These are phyloP conservation scores for Mercurialis annua DNA, from an alignment of 345 rosid species.

Conservation along the genomic window DNA sequence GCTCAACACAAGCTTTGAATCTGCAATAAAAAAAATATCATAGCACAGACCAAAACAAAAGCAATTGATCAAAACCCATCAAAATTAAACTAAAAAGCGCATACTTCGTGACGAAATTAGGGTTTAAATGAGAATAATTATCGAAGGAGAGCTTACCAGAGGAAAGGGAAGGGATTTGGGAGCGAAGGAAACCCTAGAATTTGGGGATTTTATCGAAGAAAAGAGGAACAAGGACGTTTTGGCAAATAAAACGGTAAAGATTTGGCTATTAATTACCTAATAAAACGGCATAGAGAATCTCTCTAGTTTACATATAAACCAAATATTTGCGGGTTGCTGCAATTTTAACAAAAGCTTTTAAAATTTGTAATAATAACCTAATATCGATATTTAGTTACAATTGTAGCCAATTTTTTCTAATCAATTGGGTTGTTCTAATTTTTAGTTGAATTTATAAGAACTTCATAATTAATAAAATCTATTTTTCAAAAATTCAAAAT, in stretches of 20 bases:
- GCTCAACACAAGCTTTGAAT: background rate
- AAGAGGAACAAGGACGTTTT: constrained; percentile 21
- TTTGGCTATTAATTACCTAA: constrained; percentile 12
- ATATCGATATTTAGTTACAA: too few relatives aligned
- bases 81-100: background rate
- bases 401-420: too few relatives aligned
- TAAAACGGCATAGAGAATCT: too few relatives aligned
- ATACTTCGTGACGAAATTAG: background rate
- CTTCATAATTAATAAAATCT: too few relatives aligned
- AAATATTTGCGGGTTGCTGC: too few relatives aligned
- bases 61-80: background rate
- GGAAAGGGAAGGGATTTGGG: constrained; percentile 16
- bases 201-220: constrained; percentile 26
- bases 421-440: too few relatives aligned
- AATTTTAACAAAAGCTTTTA: too few relatives aligned
- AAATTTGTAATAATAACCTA: too few relatives aligned
- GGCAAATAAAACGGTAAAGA: constrained; percentile 2
- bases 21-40: background rate
- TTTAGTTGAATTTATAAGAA: too few relatives aligned
- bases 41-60: background rate
- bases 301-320: too few relatives aligned
- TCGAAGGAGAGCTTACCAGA: constrained; percentile 20
- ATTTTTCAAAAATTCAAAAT: too few relatives aligned
- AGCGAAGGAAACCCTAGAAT: constrained; percentile 36
- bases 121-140: too few relatives aligned